phyloP scores from a whole-genome alignment of 805 yeast species.

The Pichia kluyveri region DNA sequence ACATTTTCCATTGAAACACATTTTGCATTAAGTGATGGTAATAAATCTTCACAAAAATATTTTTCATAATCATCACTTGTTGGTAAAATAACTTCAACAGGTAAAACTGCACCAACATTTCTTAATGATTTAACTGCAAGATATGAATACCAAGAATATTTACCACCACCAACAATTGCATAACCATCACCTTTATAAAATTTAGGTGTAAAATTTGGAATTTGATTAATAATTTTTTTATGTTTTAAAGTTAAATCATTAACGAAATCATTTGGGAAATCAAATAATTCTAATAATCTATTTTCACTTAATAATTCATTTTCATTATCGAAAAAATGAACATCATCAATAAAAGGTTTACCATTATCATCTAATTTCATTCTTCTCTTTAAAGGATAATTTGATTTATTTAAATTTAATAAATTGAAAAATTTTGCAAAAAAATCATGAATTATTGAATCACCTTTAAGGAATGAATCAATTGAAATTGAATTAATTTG shows the following conservation, averaged over 20 bases:
- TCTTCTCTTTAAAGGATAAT: constrained; percentile 25
- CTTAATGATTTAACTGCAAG: constrained; percentile 32
- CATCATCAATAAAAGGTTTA: constrained; percentile 15
- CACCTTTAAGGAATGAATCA: constrained; percentile 42
- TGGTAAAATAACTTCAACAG: constrained; percentile 20
- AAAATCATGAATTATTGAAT: constrained; percentile 38
- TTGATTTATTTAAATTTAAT: constrained; percentile 15
- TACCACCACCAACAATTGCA: constrained; percentile 37
- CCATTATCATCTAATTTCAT: constrained; percentile 14
- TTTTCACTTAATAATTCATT: constrained; percentile 8
- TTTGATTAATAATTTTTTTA: constrained; percentile 30
- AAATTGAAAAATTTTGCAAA: not conserved
- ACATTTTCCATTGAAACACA: constrained; percentile 33
- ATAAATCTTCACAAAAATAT: constrained; percentile 25
- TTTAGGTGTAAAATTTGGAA: constrained; percentile 32
- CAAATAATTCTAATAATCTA: constrained; percentile 5
- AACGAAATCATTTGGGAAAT: constrained; percentile 31
- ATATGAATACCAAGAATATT: constrained; percentile 32
- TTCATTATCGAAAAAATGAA: constrained; percentile 6
- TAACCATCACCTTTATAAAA: constrained; percentile 24
- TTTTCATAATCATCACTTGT: constrained; percentile 11
- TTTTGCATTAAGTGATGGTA: constrained; percentile 33
- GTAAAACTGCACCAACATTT: constrained; percentile 33
- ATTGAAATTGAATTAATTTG: not conserved
- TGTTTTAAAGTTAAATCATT: constrained; percentile 39